phyloP scores from a whole-genome alignment of 345 rosid genomes.

The Sapria himalayana region DNA sequence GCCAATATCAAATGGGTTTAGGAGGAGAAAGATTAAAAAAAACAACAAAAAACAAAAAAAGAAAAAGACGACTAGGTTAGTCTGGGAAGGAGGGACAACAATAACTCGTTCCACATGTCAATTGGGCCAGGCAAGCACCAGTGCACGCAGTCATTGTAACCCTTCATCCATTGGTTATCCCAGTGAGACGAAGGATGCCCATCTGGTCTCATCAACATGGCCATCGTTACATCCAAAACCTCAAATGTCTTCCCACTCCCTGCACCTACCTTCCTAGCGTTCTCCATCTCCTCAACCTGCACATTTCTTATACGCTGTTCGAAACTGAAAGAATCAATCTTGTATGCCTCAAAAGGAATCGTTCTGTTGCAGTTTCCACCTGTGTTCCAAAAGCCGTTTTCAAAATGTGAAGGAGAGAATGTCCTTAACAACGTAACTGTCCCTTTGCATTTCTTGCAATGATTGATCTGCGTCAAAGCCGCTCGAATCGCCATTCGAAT shows the following conservation, averaged over 20 bases:
- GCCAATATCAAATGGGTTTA: not conserved
- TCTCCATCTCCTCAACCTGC: constrained; percentile 32
- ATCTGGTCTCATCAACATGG: constrained; percentile 65
- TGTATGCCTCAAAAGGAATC: constrained; percentile 16
- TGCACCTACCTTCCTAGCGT: constrained; percentile 7
- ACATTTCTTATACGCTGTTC: constrained; percentile 32
- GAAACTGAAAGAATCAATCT: constrained; percentile 7
- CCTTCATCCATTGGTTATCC: constrained; percentile 73
- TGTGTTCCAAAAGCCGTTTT: constrained; percentile 58
- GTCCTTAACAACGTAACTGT: constrained; percentile 37
- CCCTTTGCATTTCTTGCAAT: constrained; percentile 16
- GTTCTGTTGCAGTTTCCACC: constrained; percentile 54
- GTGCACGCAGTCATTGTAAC: constrained; percentile 58
- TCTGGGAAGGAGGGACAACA: constrained; percentile 22
- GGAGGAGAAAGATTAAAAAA: too few species aligned
- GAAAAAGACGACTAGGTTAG: too few species aligned
- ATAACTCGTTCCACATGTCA: constrained; percentile 57
- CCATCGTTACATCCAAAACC: constrained; percentile 38
- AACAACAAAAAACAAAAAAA: too few species aligned
- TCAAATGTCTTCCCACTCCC: constrained; percentile 20
- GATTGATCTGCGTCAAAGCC: constrained; percentile 21
- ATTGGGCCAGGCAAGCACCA: constrained; percentile 91
- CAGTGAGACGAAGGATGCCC: constrained; percentile 55
- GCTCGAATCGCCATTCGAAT: constrained; percentile 28
- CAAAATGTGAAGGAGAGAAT: constrained; percentile 73